Percentiles rank a stretch among this genome's conserved stretches.
Conservation (phyloP, 1,139 yeast genomes). For the Fermentozyma sake region DNA sequence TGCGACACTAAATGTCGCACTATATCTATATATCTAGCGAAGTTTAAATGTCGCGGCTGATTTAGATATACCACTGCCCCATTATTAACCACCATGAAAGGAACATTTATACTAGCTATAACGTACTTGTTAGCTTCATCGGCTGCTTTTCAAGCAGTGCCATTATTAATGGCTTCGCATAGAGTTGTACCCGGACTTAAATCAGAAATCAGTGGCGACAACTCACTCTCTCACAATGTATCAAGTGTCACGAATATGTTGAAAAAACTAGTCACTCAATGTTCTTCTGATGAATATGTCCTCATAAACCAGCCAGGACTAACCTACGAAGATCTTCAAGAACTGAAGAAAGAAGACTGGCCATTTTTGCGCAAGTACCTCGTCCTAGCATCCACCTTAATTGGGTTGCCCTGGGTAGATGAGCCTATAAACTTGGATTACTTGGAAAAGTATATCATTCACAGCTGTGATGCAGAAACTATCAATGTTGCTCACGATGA, state of each 20-base stretch:
- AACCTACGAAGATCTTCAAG: conserved; percentile 50
- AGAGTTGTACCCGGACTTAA: conserved; percentile 36
- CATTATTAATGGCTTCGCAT: conserved; percentile 41
- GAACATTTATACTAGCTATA: no score
- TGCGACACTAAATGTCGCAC: no score
- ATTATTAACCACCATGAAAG: no score
- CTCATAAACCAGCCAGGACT: conserved; percentile 72
- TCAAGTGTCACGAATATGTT: conserved; percentile 40
- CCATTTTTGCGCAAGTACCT: conserved; percentile 51
- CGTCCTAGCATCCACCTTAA: conserved; percentile 57
- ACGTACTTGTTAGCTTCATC: no score
- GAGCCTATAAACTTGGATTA: conserved; percentile 44
- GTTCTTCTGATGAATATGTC: conserved; percentile 68
- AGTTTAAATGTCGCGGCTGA: no score
- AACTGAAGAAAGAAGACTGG: conserved; percentile 39
- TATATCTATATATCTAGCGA: no score
- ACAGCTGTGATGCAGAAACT: conserved; percentile 47
- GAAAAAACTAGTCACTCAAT: conserved; percentile 49
- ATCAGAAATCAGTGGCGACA: conserved; percentile 20
- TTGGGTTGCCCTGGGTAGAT: conserved; percentile 54
- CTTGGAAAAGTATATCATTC: conserved; percentile 37
- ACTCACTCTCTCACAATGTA: conserved; percentile 15
- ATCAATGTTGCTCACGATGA: conserved; percentile 34
- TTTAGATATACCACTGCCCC: no score
- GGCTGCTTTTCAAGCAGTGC: conserved; percentile 20